Base-by-base conservation (phyloP, 768 basidiomycete species). In the Leccinellum rugosiceps region DNA sequence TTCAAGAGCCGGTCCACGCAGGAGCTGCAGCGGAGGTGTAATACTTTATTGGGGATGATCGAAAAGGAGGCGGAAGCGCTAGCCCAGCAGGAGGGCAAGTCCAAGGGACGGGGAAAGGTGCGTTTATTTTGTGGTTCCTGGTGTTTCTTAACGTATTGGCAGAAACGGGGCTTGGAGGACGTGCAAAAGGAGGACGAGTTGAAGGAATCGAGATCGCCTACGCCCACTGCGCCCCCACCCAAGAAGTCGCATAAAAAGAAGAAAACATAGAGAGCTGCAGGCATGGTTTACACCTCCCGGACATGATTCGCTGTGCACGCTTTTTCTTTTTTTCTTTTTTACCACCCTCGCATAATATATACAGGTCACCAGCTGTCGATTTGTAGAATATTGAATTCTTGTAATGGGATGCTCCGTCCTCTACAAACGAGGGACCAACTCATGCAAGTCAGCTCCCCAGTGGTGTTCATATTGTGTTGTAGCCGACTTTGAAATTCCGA, bases 1-100 rank as follows among this genome's bases (percentile, higher is more conserved):
- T 89, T 94, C 80, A 95, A 96, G 78, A 93, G 92, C 62, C 77
- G 96, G 54, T 92, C 90, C 11, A 86, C 92, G 3, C 87, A 92
- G 65, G 96, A 98, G 74, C 75, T 98, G 56, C 85, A 88, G 66
- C 77, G 96, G 61, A 77, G 96, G 53, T 97, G 94, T 65, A 88
- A 88, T 64, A 97, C 96, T 2, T 69, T 98, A 35, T 66, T 97
- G 26, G 79, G 85, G 10, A 92, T 97, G 84, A 91, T 99, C 59
- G 88, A 92, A 76, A 96, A 95, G 77, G 96, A 98, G 72, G 88
- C 86, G 0, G 81, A 81, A 68, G 75, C 77, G 47, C 80, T 83
- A 50, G 80, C 82, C 58, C 83, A 84, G 34, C 88, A 90, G 68
- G 86, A 88, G 64, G 81, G 80, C 4, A 86, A 83, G 71, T 72